Conservation (phyloP, 2,329 filamentous ascomycete species). For the Epichloe bromicola region DNA sequence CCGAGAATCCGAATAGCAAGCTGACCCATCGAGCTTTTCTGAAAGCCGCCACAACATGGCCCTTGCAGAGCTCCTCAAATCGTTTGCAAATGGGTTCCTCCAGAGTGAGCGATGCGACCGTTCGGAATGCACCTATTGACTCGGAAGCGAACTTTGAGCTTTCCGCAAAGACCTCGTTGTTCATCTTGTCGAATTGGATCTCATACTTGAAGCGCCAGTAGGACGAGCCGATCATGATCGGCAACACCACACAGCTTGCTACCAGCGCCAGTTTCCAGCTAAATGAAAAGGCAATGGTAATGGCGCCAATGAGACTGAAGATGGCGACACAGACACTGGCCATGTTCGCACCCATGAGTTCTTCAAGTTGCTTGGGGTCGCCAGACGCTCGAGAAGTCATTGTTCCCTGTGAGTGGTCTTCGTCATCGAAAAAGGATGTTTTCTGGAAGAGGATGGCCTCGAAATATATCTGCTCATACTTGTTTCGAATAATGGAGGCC, state of each 20-base stretch:
- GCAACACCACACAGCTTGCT: constrained; percentile 45
- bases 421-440: too few relatives aligned
- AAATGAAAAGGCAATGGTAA: constrained; percentile 38
- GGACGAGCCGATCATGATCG: constrained; percentile 32
- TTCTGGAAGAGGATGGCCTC: constrained; percentile 15
- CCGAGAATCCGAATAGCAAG: constrained; percentile 54
- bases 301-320: too few relatives aligned
- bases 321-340: too few relatives aligned
- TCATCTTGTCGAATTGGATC: constrained; percentile 56
- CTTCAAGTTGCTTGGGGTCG: too few relatives aligned
- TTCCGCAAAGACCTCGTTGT: constrained; percentile 52
- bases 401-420: too few relatives aligned
- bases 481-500: constrained; percentile 35
- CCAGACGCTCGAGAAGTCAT: too few relatives aligned
- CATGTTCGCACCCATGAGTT: too few relatives aligned
- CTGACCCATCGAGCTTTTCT: constrained; percentile 49
- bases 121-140: constrained; percentile 60
- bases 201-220: constrained; percentile 45
- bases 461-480: constrained; percentile 49
- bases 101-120: constrained; percentile 56
- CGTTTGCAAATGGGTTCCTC: constrained; percentile 51
- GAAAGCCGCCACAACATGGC: constrained; percentile 47
- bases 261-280: constrained; percentile 68
- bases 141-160: constrained; percentile 66
- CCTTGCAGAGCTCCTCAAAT: constrained; percentile 44